phyloP scores from a whole-genome alignment of 2,329 filamentous ascomycete genomes.

The Fusarium sarcochroum region DNA sequence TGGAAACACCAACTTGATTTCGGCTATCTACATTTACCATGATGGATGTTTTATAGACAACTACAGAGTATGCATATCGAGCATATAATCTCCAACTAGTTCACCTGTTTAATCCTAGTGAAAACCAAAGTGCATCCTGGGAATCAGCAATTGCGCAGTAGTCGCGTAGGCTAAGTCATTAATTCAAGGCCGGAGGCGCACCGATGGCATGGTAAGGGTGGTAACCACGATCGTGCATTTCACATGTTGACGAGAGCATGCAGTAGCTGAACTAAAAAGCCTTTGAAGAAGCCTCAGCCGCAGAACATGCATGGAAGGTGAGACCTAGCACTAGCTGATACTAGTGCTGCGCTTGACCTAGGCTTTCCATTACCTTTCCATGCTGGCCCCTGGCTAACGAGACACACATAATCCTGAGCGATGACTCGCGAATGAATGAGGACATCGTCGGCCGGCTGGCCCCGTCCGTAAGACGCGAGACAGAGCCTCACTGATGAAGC shows the following conservation, averaged over 20 bases:
- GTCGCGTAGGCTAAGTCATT: too few species aligned
- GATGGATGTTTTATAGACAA: too few species aligned
- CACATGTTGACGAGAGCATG: not conserved
- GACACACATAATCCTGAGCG: not conserved
- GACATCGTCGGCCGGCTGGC: not conserved
- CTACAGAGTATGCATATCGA: too few species aligned
- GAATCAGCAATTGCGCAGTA: not conserved
- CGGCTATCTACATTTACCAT: too few species aligned
- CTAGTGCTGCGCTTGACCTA: not conserved
- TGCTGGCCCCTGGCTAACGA: not conserved
- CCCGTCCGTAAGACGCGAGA: not conserved
- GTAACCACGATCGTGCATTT: not conserved
- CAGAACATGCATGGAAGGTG: not conserved
- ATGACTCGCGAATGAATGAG: not conserved
- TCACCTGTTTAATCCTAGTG: too few species aligned
- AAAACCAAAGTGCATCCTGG: too few species aligned
- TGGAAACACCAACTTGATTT: too few species aligned
- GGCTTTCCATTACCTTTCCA: not conserved
- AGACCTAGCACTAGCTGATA: not conserved
- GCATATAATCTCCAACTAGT: too few species aligned
- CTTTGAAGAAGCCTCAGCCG: not conserved
- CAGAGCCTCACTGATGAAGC: not conserved
- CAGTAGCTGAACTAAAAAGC: constrained; percentile 2
- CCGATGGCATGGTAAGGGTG: constrained; percentile 7
- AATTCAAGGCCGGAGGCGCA: constrained; percentile 11